Evolutionary conservation across 371 early-diverging fungal genomes (phyloP).

Genomic region (Mucor plumbeus): DNA sequence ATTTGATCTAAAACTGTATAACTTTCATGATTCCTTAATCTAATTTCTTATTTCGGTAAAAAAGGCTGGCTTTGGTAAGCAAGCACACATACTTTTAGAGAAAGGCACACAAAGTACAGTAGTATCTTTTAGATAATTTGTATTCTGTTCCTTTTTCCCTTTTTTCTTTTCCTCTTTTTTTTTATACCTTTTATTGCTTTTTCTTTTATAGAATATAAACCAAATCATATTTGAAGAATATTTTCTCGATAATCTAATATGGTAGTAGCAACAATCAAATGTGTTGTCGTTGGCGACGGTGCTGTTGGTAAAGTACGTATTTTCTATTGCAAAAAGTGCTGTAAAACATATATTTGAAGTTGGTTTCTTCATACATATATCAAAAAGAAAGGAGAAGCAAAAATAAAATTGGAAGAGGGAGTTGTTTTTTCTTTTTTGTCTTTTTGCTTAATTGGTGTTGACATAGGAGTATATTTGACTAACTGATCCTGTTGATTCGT

Average conservation of each 20-base stretch:
- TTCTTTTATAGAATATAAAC: neutral
- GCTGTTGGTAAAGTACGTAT: constrained; percentile 92
- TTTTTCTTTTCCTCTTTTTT: constrained; percentile 1
- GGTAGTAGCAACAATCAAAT: constrained; percentile 86
- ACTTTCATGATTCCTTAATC: neutral
- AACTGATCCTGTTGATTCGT: constrained; percentile 1
- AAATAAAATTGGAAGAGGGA: too few species aligned
- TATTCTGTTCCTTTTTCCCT: constrained; percentile 8
- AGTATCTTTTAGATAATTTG: neutral
- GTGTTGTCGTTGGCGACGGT: constrained; percentile 98
- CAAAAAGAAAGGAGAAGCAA: neutral
- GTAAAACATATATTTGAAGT: neutral
- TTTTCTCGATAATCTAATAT: neutral
- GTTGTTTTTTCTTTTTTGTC: too few species aligned
- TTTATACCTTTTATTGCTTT: neutral
- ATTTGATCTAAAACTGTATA: neutral
- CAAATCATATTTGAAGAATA: neutral
- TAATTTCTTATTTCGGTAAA: neutral
- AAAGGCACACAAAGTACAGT: neutral
- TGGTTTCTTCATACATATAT: neutral
- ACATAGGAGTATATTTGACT: neutral
- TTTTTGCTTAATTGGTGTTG: neutral
- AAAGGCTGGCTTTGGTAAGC: constrained; percentile 6
- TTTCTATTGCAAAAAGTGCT: neutral
- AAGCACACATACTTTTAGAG: neutral